phyloP scores from a whole-genome alignment of 2,329 filamentous ascomycete species.

The Incumbomyces lentus region DNA sequence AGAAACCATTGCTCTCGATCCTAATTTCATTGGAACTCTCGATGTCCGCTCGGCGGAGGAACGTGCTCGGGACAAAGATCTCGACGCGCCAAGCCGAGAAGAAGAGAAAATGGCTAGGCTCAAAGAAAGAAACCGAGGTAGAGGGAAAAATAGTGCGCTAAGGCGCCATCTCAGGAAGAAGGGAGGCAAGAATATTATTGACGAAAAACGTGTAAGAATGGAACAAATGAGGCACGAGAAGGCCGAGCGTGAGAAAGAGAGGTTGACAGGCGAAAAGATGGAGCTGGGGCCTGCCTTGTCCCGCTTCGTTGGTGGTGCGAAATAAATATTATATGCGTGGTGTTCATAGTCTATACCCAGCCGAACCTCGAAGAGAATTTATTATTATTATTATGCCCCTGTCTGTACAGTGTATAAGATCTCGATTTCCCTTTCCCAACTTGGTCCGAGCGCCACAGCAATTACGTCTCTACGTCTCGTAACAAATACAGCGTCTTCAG shows the following conservation, averaged over 20 bases:
- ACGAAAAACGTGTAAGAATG: constrained; percentile 81
- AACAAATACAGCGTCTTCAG: too few species aligned
- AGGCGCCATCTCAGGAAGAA: constrained; percentile 87
- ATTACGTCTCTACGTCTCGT: too few species aligned
- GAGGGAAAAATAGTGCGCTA: constrained; percentile 81
- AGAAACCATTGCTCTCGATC: constrained; percentile 93
- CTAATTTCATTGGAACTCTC: constrained; percentile 80
- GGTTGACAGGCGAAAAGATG: constrained; percentile 55
- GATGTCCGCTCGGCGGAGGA: constrained; percentile 73
- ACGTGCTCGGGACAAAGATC: constrained; percentile 63
- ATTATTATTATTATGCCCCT: too few species aligned
- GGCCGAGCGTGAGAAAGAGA: constrained; percentile 58
- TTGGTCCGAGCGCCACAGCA: too few species aligned
- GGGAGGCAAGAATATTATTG: constrained; percentile 83
- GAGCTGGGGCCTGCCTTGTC: constrained; percentile 78
- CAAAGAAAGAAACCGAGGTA: constrained; percentile 53
- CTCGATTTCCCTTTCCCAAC: too few species aligned
- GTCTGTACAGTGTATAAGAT: too few species aligned
- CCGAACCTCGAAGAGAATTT: too few species aligned
- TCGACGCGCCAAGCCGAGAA: constrained; percentile 53
- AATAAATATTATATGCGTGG: neutral
- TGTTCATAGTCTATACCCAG: too few species aligned
- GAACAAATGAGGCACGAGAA: constrained; percentile 67
- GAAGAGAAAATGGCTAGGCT: constrained; percentile 39
- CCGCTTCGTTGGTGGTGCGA: constrained; percentile 56